Conservation (phyloP, 441 rosid species). For the Gossypium trilobum region DNA sequence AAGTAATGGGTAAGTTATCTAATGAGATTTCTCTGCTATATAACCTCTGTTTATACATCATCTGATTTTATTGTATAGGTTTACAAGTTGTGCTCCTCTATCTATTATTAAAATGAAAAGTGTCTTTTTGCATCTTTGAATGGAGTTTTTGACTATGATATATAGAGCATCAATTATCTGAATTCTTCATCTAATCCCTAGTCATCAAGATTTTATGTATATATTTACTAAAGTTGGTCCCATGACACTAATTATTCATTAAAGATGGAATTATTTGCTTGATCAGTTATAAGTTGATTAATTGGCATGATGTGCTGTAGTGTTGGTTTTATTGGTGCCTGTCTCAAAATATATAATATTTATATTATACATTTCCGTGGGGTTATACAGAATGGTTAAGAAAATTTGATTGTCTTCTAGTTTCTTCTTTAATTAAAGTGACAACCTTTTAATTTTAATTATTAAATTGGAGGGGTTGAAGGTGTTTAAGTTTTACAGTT, state of each 20-base stretch:
- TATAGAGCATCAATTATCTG: not conserved
- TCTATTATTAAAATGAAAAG: not conserved
- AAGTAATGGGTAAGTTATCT: slow-evolving; percentile 83
- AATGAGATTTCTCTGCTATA: not conserved
- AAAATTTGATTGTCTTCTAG: not conserved
- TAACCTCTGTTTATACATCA: not conserved
- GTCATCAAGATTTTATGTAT: not conserved
- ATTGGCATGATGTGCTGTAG: not conserved
- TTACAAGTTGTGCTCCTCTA: not conserved
- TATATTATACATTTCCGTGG: not conserved
- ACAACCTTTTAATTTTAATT: not conserved
- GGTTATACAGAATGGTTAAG: not conserved
- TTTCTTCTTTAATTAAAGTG: not conserved
- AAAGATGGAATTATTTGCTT: not conserved
- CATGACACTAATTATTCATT: not conserved
- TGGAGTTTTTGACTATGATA: not conserved
- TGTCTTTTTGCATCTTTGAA: not conserved
- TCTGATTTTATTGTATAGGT: not conserved
- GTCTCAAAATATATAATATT: not conserved
- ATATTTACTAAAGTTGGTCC: not conserved
- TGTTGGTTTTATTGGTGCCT: slow-evolving; percentile 5
- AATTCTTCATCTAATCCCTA: not conserved
- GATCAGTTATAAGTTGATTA: not conserved
- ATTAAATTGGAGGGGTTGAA: not conserved
- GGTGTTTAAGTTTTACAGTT: not conserved